Evolutionary conservation across 2,329 filamentous ascomycete genomes (phyloP).

Genomic region (Trichoderma aggressivum): DNA sequence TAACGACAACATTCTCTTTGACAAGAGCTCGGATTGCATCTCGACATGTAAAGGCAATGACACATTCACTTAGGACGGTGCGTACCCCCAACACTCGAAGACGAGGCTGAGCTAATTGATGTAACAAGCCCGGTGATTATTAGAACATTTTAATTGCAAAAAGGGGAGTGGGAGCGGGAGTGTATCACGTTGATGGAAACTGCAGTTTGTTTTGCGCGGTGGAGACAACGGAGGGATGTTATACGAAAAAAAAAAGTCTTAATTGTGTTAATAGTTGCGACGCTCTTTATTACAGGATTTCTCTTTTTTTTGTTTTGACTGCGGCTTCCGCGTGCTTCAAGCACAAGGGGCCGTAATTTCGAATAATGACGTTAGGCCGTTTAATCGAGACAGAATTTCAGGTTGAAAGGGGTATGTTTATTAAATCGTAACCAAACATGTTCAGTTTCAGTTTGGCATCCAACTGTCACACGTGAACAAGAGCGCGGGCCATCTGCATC

Average conservation of each 20-base stretch:
- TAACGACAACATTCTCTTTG: constrained; percentile 13
- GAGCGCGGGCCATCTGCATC: background rate
- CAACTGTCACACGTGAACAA: background rate
- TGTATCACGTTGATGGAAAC: constrained; percentile 15
- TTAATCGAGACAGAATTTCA: background rate
- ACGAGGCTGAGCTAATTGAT: constrained; percentile 8
- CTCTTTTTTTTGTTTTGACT: constrained; percentile 9
- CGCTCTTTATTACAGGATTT: constrained; percentile 19
- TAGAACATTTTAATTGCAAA: constrained; percentile 3
- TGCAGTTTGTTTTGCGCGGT: constrained; percentile 20
- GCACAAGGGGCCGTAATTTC: background rate
- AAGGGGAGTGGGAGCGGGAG: background rate
- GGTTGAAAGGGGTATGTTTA: background rate
- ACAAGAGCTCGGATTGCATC: constrained; percentile 26
- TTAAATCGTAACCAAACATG: background rate
- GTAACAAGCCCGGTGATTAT: background rate
- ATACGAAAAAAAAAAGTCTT: constrained; percentile 13
- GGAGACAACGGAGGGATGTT: background rate
- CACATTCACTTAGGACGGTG: constrained; percentile 15
- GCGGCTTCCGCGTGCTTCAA: background rate
- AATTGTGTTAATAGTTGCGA: constrained; percentile 19
- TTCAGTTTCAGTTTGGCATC: no score
- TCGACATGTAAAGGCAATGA: constrained; percentile 24
- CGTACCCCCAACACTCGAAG: background rate
- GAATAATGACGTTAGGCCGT: constrained; percentile 1